Percentiles rank a stretch among this genome's conserved stretches.
Evolutionary conservation across 805 yeast species (phyloP).

Genomic region (Brettanomyces anomalus): DNA sequence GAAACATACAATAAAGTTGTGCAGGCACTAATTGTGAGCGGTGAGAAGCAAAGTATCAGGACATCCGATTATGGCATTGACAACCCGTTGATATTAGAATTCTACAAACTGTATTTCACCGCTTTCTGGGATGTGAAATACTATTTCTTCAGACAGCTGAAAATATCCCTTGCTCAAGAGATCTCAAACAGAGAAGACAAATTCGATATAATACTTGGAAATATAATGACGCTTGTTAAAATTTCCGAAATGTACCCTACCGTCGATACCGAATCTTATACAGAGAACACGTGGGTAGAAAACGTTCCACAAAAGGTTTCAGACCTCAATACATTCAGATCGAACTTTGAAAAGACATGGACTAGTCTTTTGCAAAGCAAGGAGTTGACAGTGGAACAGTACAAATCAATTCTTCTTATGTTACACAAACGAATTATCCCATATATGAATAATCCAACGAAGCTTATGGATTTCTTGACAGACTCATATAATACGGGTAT

Average conservation of each 20-base stretch:
- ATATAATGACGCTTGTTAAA: constrained; percentile 31
- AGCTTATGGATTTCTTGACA: constrained; percentile 87
- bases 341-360: constrained; percentile 66
- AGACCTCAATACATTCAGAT: constrained; percentile 36
- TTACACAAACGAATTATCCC: constrained; percentile 84
- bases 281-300: constrained; percentile 23
- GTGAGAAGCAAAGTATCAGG: constrained; percentile 28
- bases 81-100: constrained; percentile 34
- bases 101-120: constrained; percentile 42
- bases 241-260: constrained; percentile 22
- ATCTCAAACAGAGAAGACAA: constrained; percentile 8
- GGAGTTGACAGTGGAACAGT: constrained; percentile 38
- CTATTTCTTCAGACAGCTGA: constrained; percentile 51
- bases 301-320: constrained; percentile 36
- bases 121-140: constrained; percentile 72
- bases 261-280: constrained; percentile 20
- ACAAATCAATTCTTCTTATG: constrained; percentile 58
- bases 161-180: constrained; percentile 18
- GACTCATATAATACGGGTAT: constrained; percentile 58
- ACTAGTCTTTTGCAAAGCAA: constrained; percentile 39
- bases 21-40: constrained; percentile 21
- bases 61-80: constrained; percentile 39
- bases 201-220: constrained; percentile 26
- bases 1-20: constrained; percentile 37
- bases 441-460: constrained; percentile 65